Base-by-base conservation (phyloP, 192 early-diverging fungal genomes). In the Irineochytrium annulatum region DNA sequence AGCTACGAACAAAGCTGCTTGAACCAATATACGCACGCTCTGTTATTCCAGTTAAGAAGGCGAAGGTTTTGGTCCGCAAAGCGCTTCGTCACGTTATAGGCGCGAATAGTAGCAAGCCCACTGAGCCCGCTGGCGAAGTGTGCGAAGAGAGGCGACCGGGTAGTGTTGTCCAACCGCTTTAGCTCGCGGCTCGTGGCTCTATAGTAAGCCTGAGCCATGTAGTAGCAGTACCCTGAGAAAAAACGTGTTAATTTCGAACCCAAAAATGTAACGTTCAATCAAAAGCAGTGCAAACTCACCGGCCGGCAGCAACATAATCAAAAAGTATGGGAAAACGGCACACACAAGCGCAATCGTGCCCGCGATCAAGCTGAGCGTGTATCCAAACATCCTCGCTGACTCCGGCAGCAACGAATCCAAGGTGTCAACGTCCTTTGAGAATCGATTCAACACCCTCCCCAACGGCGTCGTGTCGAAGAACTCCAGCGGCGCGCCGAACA, bases 61-160 rank as follows among this genome's bases (percentile, higher is more conserved):
- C 29, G 8, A 6, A 52, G 53, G 55, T 64, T 64, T 33, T 30
- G 30, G 28, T 3, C 20, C 20, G 54, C 39, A 44, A 64, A 64
- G 4, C 49, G 8, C 11, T 13, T 16, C 33, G 35, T 26, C 2
- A 56, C 62, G 20, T 53, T 58, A 43, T 56, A 71, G 0, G 92
- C 91, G n/a, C 93, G 79, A 60, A 98, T 96, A 1, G 91, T 94
- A 1, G 89, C 68, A 5, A 92, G 57, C 0, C 95, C 95, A 22
- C 78, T 83, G 17, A 94, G 67, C 0, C 88, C 84, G 52, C 94
- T 91, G 4, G 53, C 14, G 39, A 56, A 11, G 30, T 79, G 89
- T 0, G 93, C 79, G 63, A 91, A 94, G 1, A 95, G 71, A 0
- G 91, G 89, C 0, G 87, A 88, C 33, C 90, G 79, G 20, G 90